Base-by-base conservation (phyloP, 192 early-diverging fungal species). In the Coemansia nantahalensis region DNA sequence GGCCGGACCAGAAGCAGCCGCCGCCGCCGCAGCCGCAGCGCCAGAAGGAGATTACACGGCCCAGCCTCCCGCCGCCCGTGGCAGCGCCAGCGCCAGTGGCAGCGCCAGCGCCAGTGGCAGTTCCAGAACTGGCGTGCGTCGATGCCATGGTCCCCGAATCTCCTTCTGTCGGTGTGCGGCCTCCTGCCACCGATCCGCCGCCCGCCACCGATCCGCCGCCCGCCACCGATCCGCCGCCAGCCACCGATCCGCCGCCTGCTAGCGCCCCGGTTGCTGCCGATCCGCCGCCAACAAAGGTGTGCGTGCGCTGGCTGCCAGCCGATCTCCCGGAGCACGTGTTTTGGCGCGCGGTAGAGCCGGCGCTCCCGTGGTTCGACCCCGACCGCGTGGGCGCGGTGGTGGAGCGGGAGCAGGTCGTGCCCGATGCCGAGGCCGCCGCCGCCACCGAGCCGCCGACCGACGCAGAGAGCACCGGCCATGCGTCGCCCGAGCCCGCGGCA, bases 301-400 rank as follows among this genome's bases (percentile, higher is more conserved):
- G 63, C 30, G 48, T 73, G 17, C 62, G 70, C 46, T 66, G 70
- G 70, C 45, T 73, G 39, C 71, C 71, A 13, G 47, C 53, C 12
- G 64, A 67, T 28, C 55, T 75, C 2, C 71, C 71, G 30, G 71
- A 75, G 19, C 64, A 75, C 19, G 64, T 75, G 35, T 68, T 75
- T 39, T 75, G 72, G 72, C 57, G 35, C 13, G 54, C 72, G 0
- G 51, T 54, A 2, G 72, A 75, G 53, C 35, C 72, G 2, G 50
- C 72, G 0, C 51, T 75, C 17, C 72, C 60, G 8, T 75, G 72
- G 72, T 68, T 62, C 17, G 56, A 59, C 24, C 36, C 60, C 5
- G 35, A 39, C 31, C 16, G 23, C 11, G 44, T 28, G 0, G 72
- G 72, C 8, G 13, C 42, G 0, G 41, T 68, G 2, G 44, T 19